phyloP scores from a whole-genome alignment of 352 stramenopile species.

The Blastocystis sp. region DNA sequence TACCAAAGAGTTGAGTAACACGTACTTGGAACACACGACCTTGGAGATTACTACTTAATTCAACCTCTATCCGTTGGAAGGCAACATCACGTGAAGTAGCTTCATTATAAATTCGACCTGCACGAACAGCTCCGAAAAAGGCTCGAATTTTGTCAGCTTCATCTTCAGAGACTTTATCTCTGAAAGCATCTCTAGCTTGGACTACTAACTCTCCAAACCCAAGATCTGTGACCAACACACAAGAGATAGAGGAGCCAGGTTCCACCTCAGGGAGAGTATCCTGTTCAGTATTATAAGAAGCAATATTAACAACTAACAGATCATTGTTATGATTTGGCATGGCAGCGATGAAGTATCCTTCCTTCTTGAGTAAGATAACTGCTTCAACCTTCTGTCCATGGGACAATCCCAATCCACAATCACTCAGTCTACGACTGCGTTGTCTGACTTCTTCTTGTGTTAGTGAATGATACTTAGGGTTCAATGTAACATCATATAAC shows the following conservation, averaged over 20 bases:
- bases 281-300: background rate
- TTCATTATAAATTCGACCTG: background rate
- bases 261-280: background rate
- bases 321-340: slow-evolving; percentile 16
- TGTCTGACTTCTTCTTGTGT: background rate
- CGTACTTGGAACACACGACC: background rate
- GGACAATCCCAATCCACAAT: background rate
- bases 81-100: background rate
- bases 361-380: slow-evolving; percentile 16
- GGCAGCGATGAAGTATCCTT: background rate
- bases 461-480: background rate
- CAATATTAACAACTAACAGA: background rate
- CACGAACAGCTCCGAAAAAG: background rate
- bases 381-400: background rate
- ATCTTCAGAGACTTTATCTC: background rate
- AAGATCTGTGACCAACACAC: background rate
- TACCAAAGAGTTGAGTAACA: background rate
- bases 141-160: background rate
- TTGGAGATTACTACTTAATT: background rate
- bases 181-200: background rate
- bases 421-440: background rate
- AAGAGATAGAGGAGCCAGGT: background rate
- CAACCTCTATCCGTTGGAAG: background rate
- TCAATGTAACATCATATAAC: slow-evolving; percentile 37
- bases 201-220: background rate